These are phyloP conservation scores for Parastagonospora nodorum DNA, from an alignment of 2,329 filamentous ascomycete species.

Conservation along the genomic window DNA sequence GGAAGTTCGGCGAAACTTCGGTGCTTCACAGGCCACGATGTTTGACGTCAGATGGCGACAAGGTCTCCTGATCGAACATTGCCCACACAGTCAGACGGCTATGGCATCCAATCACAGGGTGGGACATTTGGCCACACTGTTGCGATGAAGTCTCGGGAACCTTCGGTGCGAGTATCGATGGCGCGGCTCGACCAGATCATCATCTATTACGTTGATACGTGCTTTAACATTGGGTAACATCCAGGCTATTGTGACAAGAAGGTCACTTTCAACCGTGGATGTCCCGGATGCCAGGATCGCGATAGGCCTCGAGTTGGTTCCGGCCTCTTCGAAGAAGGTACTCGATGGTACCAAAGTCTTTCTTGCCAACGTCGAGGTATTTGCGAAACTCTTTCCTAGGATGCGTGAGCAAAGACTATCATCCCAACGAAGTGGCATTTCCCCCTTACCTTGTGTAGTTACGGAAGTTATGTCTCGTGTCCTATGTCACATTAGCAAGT, in stretches of 20 bases:
- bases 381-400: slow-evolving; percentile 76
- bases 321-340: slow-evolving; percentile 81
- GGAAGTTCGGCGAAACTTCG: slow-evolving; percentile 29
- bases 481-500: slow-evolving; percentile 47
- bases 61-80: slow-evolving; percentile 3
- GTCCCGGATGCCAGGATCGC: slow-evolving; percentile 79
- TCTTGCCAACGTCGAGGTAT: slow-evolving; percentile 71
- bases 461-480: slow-evolving; percentile 65
- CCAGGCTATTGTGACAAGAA: not conserved
- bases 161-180: not conserved
- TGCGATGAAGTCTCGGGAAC: not conserved
- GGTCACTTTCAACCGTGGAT: slow-evolving; percentile 14
- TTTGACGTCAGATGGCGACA: slow-evolving; percentile 7
- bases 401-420: slow-evolving; percentile 6
- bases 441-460: slow-evolving; percentile 63
- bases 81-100: slow-evolving; percentile 2
- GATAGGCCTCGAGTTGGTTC: slow-evolving; percentile 80
- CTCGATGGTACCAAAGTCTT: slow-evolving; percentile 85
- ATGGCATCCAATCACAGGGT: not conserved
- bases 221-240: not conserved
- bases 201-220: not conserved
- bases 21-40: slow-evolving; percentile 19
- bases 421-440: not conserved
- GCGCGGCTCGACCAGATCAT: not conserved
- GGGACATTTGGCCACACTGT: not conserved